phyloP scores from a whole-genome alignment of 441 rosid species.

The Macaranga tanarius region DNA sequence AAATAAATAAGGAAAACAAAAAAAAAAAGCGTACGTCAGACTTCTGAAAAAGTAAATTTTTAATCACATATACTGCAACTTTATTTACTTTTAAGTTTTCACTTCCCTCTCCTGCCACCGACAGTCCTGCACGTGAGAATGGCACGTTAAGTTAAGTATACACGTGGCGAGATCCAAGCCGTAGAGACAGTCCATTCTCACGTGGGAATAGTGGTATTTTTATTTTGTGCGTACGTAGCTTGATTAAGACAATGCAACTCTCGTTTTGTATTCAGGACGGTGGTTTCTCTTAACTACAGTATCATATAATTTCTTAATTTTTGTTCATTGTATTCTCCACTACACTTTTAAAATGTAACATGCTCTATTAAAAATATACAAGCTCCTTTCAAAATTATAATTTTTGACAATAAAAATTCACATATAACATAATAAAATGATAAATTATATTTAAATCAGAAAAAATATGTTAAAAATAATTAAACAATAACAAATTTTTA shows the following conservation, averaged over 20 bases:
- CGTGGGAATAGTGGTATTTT: conserved; percentile 23
- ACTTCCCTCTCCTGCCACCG: conserved; percentile 41
- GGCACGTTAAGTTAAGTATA: neutral
- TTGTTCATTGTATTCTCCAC: neutral
- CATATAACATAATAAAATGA: too few relatives aligned
- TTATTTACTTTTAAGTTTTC: neutral
- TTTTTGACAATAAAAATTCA: too few relatives aligned
- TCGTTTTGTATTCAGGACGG: neutral
- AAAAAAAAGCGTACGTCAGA: too few relatives aligned
- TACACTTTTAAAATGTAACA: too few relatives aligned
- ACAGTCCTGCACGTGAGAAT: conserved; percentile 49
- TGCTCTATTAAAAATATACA: too few relatives aligned
- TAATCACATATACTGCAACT: too few relatives aligned
- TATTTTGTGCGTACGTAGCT: conserved; percentile 19
- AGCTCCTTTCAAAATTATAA: too few relatives aligned
- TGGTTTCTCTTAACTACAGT: neutral
- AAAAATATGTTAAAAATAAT: too few relatives aligned
- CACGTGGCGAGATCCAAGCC: conserved; percentile 28
- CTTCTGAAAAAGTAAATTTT: too few relatives aligned
- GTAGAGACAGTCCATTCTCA: conserved; percentile 21
- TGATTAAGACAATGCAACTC: conserved; percentile 35
- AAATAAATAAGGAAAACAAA: too few relatives aligned
- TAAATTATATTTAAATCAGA: too few relatives aligned
- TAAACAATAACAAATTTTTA: too few relatives aligned
- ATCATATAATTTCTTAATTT: neutral